Evolutionary conservation across 345 rosid genomes (phyloP), one percentile per base, ranked within the genome.

Genomic region (Heritiera fomes): DNA sequence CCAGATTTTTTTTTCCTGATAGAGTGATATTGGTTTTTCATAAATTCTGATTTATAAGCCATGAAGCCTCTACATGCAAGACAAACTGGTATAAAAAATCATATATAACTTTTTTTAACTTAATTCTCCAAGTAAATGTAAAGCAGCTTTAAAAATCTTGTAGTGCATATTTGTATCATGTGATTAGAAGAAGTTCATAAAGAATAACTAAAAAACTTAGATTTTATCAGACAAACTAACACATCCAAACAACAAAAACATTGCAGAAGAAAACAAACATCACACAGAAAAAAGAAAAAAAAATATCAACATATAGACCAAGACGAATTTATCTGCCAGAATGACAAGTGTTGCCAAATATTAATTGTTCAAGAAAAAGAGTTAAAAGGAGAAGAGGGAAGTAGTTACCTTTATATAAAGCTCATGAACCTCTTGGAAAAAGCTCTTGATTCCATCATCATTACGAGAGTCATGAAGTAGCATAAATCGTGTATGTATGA

Each of bases 371-470:
- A 20, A 11, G 34, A 60, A 11, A 28, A 71, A n/a, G 50, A 69
- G 73, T 23, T 69, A 12, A 23, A 15, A 46, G n/a, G 14, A 47
- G 75, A 38, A 11, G 66, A 0, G 0, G 38, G 18, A 5, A 32
- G 46, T 41, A 50, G 43, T 34, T 79, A 89, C 95, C 93, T 91
- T 89, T 49, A 91, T 85, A 64, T 91, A 91, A 67, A 91, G 92
- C 83, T 91, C 96, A 65, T 90, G 94, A 75, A 90, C 93, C 84
- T 91, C 96, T 86, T 90, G 96, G 82, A 91, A 91, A 82, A 96
- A 94, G 89, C 97, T 94, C 89, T 96, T 96, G 84, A 96, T 96
- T 46, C 99, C 98, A 75, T 96, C 99, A 66, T 96, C 98, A 23
- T 91, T 96, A 58, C 98, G 93, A 5, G 97, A 91, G 89, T 96